Conservation (phyloP, 441 rosid species). For the Adansonia grandidieri region DNA sequence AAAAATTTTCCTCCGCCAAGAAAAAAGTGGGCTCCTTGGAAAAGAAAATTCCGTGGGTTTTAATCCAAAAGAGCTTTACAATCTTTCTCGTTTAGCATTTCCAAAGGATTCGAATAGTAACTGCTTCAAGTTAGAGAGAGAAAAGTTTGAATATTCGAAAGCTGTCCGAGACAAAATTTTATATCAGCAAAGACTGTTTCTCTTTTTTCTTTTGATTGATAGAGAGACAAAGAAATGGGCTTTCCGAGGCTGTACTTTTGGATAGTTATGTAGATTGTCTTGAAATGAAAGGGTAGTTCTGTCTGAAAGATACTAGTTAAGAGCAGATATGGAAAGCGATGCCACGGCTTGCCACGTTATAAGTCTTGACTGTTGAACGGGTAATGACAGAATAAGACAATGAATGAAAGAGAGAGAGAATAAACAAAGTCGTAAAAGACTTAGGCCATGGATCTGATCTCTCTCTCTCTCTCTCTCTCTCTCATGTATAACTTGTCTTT, state of each 20-base stretch:
- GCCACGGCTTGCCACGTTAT: neutral
- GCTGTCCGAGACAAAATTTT: conserved; percentile 38
- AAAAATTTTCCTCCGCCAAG: conserved; percentile 19
- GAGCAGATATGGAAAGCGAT: neutral
- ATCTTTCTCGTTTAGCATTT: neutral
- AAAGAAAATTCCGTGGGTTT: conserved; percentile 7
- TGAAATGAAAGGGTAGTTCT: neutral
- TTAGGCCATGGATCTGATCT: neutral
- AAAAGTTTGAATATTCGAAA: conserved; percentile 36
- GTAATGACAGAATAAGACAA: neutral
- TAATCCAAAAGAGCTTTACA: conserved; percentile 16
- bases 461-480: neutral
- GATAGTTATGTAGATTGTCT: neutral
- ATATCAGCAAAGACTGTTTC: conserved; percentile 27
- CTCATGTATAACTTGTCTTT: neutral
- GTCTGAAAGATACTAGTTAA: neutral
- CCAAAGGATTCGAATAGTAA: conserved; percentile 23
- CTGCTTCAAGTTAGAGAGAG: conserved; percentile 19
- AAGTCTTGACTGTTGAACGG: neutral
- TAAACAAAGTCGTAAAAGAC: no score
- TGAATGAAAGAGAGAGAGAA: neutral
- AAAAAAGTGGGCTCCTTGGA: conserved; percentile 19
- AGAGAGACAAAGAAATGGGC: neutral
- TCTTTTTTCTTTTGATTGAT: conserved; percentile 13
- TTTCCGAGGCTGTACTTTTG: neutral